Conservation (phyloP, 768 basidiomycete genomes). For the Phallus indusiatus region DNA sequence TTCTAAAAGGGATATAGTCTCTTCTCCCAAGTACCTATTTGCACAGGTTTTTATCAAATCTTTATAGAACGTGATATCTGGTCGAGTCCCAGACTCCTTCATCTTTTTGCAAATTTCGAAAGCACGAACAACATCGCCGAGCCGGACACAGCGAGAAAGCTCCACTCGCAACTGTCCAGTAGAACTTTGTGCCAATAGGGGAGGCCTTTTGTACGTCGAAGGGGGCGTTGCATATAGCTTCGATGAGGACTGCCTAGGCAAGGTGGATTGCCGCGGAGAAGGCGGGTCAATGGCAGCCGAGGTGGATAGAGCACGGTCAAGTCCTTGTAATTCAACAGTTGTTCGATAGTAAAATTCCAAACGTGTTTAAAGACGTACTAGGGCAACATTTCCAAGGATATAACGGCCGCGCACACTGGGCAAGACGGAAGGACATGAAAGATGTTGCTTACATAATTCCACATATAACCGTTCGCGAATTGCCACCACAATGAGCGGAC, state of each 20-base stretch:
- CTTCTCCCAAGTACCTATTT: conserved; percentile 31
- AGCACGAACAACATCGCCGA: conserved; percentile 16
- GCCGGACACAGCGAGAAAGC: not conserved
- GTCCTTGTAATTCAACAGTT: not conserved
- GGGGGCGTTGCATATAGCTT: not conserved
- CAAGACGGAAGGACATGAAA: not conserved
- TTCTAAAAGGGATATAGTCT: conserved; percentile 57
- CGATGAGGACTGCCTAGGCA: not conserved
- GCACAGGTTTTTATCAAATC: conserved; percentile 43
- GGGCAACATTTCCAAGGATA: not conserved
- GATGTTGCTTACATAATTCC: not conserved
- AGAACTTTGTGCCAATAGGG: not conserved
- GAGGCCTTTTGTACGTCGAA: not conserved
- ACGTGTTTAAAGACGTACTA: not conserved
- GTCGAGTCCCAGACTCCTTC: conserved; percentile 45
- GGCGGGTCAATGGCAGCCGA: not conserved
- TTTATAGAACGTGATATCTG: conserved; percentile 49
- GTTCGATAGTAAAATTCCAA: not conserved
- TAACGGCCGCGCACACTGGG: not conserved
- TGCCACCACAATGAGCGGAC: not conserved
- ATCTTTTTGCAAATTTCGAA: conserved; percentile 43
- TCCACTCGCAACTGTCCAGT: not conserved
- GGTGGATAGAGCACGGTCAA: not conserved
- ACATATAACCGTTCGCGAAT: not conserved
- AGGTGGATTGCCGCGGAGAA: not conserved